Evolutionary conservation across 2,329 filamentous ascomycete genomes (phyloP).

Genomic region (Trichoderma gracile): DNA sequence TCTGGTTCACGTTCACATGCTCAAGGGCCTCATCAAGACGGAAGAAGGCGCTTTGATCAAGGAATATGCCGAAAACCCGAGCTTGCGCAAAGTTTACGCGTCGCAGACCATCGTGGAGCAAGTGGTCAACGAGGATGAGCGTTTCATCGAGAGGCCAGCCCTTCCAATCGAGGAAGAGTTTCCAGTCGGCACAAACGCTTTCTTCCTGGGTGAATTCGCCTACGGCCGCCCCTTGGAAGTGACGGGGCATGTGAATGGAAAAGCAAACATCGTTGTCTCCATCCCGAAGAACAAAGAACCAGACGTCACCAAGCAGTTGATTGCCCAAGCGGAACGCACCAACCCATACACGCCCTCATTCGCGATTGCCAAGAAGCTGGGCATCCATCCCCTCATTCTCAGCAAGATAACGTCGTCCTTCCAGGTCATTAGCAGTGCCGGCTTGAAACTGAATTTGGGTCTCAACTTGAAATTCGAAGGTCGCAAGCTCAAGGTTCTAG

Average conservation of each 20-base stretch:
- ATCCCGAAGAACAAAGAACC: slow-evolving; percentile 70
- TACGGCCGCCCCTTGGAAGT: slow-evolving; percentile 91
- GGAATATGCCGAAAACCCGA: slow-evolving; percentile 83
- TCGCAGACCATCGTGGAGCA: slow-evolving; percentile 87
- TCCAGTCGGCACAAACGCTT: slow-evolving; percentile 76
- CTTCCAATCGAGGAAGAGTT: slow-evolving; percentile 90
- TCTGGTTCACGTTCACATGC: slow-evolving; percentile 87
- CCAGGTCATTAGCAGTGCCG: slow-evolving; percentile 74
- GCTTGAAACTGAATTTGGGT: slow-evolving; percentile 82
- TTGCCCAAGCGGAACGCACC: slow-evolving; percentile 65
- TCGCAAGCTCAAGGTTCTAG: slow-evolving; percentile 91
- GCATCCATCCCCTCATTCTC: slow-evolving; percentile 80
- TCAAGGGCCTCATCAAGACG: slow-evolving; percentile 87
- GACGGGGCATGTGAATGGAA: slow-evolving; percentile 69
- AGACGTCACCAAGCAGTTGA: slow-evolving; percentile 78
- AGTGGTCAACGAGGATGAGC: slow-evolving; percentile 85
- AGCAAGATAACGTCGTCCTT: slow-evolving; percentile 97
- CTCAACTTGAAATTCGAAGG: slow-evolving; percentile 96
- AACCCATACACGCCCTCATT: slow-evolving; percentile 85
- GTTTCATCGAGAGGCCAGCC: slow-evolving; percentile 89
- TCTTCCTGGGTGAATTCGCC: slow-evolving; percentile 91
- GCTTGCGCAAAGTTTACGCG: slow-evolving; percentile 87
- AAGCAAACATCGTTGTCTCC: slow-evolving; percentile 77
- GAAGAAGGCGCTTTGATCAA: slow-evolving; percentile 90
- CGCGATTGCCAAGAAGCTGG: slow-evolving; percentile 78